Conservation (phyloP, 169 alveolate genomes). For the Cryptosporidium baileyi region DNA sequence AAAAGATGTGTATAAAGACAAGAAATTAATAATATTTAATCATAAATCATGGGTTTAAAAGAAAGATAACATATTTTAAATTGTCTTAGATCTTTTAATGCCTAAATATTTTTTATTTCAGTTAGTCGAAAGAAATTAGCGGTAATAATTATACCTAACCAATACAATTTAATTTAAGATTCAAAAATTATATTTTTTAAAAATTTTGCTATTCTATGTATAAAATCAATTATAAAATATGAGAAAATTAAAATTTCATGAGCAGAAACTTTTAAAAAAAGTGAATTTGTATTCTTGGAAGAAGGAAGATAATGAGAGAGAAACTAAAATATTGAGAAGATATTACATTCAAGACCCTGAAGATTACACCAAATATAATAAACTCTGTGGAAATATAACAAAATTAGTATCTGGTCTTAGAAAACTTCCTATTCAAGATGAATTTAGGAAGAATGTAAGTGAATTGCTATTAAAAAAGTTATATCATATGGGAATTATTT, state of each 20-base stretch:
- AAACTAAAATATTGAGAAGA: constrained; percentile 89
- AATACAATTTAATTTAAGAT: too few species aligned
- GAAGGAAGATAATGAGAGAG: constrained; percentile 89
- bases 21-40: too few species aligned
- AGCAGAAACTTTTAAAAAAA: constrained; percentile 94
- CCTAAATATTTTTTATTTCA: too few species aligned
- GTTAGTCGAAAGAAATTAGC: too few species aligned
- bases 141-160: too few species aligned
- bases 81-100: too few species aligned
- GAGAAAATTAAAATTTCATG: constrained; percentile 97
- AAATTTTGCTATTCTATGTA: too few species aligned
- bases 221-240: constrained; percentile 75
- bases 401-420: constrained; percentile 89
- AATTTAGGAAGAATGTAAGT: constrained; percentile 91
- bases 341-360: constrained; percentile 96
- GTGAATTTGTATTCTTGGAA: constrained; percentile 96
- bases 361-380: constrained; percentile 95
- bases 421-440: constrained; percentile 90
- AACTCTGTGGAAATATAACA: constrained; percentile 92
- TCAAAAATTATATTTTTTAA: too few species aligned
- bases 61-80: too few species aligned
- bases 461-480: constrained; percentile 90
- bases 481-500: constrained; percentile 94
- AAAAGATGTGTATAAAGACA: too few species aligned
- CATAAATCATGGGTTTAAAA: too few species aligned